Percentiles rank a stretch among this genome's conserved stretches.
Evolutionary conservation across 225 moss, liverwort and hornwort genomes (phyloP).

Genomic region (Asterella californica): DNA sequence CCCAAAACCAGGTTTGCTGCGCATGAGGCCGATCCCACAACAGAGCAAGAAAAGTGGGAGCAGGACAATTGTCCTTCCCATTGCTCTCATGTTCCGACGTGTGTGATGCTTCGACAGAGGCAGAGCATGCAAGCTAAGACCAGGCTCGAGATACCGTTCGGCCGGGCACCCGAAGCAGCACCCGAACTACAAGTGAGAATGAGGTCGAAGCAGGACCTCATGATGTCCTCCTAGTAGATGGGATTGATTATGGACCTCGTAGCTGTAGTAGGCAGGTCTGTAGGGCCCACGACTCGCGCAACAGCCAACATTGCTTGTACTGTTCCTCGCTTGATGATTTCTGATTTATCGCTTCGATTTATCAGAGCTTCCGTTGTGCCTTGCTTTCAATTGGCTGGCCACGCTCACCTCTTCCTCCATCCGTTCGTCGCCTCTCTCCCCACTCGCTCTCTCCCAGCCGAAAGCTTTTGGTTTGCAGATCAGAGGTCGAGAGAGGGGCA

Average conservation of each 20-base stretch:
- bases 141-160: not conserved
- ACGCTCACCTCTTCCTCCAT: not conserved
- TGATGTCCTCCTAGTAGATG: not conserved
- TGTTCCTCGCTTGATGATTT: not conserved
- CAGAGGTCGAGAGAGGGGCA: not conserved
- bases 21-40: not conserved
- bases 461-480: not conserved
- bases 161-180: not conserved
- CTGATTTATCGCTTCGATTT: not conserved
- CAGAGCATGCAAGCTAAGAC: not conserved
- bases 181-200: not conserved
- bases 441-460: not conserved
- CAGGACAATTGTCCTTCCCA: conserved; percentile 1
- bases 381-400: not conserved
- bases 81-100: not conserved
- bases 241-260: not conserved
- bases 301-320: not conserved
- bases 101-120: not conserved
- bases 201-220: not conserved
- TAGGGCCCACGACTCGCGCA: not conserved
- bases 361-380: not conserved
- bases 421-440: not conserved
- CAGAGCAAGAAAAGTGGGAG: too few species aligned
- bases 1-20: not conserved
- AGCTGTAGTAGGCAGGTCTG: not conserved